Evolutionary conservation across 352 stramenopile species (phyloP).

Genomic region (Globisporangium okanoganense): DNA sequence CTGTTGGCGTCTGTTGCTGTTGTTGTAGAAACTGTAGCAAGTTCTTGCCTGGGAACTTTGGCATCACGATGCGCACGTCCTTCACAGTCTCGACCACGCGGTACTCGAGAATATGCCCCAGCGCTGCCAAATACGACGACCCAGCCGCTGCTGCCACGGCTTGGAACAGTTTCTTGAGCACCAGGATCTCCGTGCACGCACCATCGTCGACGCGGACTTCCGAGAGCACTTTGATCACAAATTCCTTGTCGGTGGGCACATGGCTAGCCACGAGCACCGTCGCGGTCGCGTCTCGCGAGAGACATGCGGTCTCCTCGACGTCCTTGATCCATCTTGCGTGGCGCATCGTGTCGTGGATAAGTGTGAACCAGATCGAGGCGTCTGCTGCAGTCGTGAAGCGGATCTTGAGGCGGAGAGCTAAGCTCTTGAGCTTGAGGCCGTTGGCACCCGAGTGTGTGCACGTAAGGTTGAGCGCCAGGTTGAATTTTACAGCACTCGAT

Average conservation of each 20-base stretch:
- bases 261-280: constrained; percentile 19
- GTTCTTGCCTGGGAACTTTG: constrained; percentile 37
- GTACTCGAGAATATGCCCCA: constrained; percentile 34
- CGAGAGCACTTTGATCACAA: constrained; percentile 42
- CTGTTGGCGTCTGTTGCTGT: neutral
- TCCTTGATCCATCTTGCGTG: constrained; percentile 36
- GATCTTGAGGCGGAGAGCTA: constrained; percentile 30
- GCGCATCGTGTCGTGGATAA: constrained; percentile 33
- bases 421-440: constrained; percentile 36
- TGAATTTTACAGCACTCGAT: constrained; percentile 17
- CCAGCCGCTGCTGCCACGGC: neutral
- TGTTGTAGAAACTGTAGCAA: constrained; percentile 37
- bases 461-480: constrained; percentile 24
- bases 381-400: constrained; percentile 51
- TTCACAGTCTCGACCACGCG: constrained; percentile 43
- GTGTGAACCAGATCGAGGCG: constrained; percentile 40
- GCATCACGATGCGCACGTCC: constrained; percentile 56
- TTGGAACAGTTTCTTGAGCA: constrained; percentile 34
- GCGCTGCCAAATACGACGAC: constrained; percentile 4
- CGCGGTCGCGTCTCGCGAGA: constrained; percentile 10
- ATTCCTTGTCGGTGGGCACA: constrained; percentile 20
- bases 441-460: constrained; percentile 21
- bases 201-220: constrained; percentile 15
- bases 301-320: constrained; percentile 20
- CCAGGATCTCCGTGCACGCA: constrained; percentile 31